Evolutionary conservation across 805 yeast genomes (phyloP).

Genomic region (Starmerella bombicola): DNA sequence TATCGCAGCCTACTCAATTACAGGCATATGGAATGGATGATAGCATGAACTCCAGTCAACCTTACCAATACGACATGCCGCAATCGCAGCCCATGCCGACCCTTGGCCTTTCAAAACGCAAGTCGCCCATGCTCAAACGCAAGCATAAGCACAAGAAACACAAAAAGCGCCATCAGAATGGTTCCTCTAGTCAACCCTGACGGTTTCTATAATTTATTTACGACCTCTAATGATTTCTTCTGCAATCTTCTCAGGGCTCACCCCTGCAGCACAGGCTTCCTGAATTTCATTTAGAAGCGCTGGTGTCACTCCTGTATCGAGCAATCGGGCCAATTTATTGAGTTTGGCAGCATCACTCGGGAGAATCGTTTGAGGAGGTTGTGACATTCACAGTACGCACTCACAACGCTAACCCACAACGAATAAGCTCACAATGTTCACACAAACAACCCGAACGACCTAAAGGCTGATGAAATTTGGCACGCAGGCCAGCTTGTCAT

Average conservation of each 20-base stretch:
- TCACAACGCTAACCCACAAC: no score
- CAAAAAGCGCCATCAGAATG: no score
- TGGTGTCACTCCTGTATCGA: conserved; percentile 24
- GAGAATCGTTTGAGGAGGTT: no score
- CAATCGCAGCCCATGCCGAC: conserved; percentile 3
- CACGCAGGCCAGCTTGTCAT: no score
- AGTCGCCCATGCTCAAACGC: not conserved
- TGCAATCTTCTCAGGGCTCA: conserved; percentile 25
- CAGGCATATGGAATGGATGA: not conserved
- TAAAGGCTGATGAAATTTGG: no score
- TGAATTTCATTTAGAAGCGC: conserved; percentile 22
- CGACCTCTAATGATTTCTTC: conserved; percentile 1
- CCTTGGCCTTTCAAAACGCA: not conserved
- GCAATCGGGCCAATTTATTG: conserved; percentile 25
- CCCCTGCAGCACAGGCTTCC: conserved; percentile 26
- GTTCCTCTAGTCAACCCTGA: no score
- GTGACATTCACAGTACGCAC: no score
- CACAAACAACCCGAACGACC: no score
- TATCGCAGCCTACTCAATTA: not conserved
- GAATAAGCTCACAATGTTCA: no score
- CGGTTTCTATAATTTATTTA: no score
- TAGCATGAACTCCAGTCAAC: conserved; percentile 1
- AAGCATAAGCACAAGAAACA: conserved; percentile 6
- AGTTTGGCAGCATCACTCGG: conserved; percentile 3
- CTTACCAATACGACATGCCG: not conserved